phyloP scores from a whole-genome alignment of 169 alveolate genomes.

The Plasmodium adleri region DNA sequence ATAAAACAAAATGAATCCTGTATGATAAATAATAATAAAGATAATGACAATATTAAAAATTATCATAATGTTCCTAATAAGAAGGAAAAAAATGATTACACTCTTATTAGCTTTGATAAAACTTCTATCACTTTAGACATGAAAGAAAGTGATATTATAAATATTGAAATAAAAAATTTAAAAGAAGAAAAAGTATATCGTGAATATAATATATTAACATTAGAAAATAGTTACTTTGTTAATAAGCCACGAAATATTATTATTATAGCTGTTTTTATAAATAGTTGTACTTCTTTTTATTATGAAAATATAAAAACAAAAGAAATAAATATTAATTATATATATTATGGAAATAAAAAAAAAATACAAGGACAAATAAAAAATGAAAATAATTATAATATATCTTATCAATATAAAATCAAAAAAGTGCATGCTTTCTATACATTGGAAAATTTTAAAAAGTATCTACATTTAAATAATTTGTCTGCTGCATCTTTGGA shows the following conservation, averaged over 20 bases:
- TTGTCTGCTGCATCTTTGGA: slow-evolving; percentile 1
- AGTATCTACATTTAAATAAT: slow-evolving; percentile 6
- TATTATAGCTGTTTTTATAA: slow-evolving; percentile 32
- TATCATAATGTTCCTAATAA: background rate
- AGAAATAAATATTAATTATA: slow-evolving; percentile 24
- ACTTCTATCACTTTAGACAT: slow-evolving; percentile 11
- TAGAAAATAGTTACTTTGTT: slow-evolving; percentile 48
- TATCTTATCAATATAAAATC: slow-evolving; percentile 4
- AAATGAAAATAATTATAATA: slow-evolving; percentile 53
- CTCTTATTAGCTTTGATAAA: slow-evolving; percentile 30
- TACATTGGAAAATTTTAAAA: slow-evolving; percentile 3
- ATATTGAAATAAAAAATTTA: slow-evolving; percentile 29
- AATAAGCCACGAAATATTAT: slow-evolving; percentile 21
- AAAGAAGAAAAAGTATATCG: slow-evolving; percentile 32
- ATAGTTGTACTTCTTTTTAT: slow-evolving; percentile 34
- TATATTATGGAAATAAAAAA: slow-evolving; percentile 52
- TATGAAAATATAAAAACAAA: slow-evolving; percentile 43
- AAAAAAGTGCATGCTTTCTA: slow-evolving; percentile 18
- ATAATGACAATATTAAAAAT: background rate
- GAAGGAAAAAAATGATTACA: slow-evolving; percentile 2
- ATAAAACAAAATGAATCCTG: background rate
- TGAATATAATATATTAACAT: slow-evolving; percentile 11
- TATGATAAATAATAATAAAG: background rate
- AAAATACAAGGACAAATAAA: slow-evolving; percentile 40
- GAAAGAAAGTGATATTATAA: slow-evolving; percentile 17